Evolutionary conservation across 2,329 filamentous ascomycete genomes (phyloP), one percentile per base, ranked within the genome.

Genomic region (Colletotrichum liaoningense): DNA sequence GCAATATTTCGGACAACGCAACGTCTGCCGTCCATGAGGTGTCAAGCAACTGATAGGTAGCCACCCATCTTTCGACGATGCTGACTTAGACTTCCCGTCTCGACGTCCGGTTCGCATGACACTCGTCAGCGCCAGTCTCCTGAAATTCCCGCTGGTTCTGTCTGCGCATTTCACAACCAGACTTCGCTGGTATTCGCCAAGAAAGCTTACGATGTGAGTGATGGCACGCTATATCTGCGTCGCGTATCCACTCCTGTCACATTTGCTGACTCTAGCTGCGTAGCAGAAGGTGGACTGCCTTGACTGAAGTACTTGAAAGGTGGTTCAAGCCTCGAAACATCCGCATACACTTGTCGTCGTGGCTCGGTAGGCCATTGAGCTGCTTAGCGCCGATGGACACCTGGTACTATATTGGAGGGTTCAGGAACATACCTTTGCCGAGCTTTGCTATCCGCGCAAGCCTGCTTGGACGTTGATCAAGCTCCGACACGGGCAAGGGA

Each of bases 401-500:
- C 5, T 6, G 14, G 24, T 5, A 2, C 4, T 16, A 5, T n/a
- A 12, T 11, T 24, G 30, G 3, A 33, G 30, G 8, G 8, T 11
- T 9, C n/a, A 58, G 22, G n/a, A 26, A 24, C 14, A 16, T 28
- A n/a, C 4, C 22, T 8, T 42, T 19, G 14, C 2, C 26, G 28
- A 4, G 22, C 33, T 28, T 2, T 4, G n/a, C 8, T 14, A 54
- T 7, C 19, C 4, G 14, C 42, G 22, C 59, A 24, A 14, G 11
- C 8, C 46, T n/a, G 49, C 14, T 35, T 14, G 24, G 38, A 12
- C 12, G 46, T 24, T 26, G 12, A n/a, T 14, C 14, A 38, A 49
- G 55, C 60, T 59, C 70, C 67, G 60, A 65, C 42, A 65, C 60
- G 67, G 54, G n/a, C 49, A 16, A 70, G 60, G 70, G 22, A 69